Base-by-base conservation (phyloP, 179 eudicot species). In the Beta corolliflora region DNA sequence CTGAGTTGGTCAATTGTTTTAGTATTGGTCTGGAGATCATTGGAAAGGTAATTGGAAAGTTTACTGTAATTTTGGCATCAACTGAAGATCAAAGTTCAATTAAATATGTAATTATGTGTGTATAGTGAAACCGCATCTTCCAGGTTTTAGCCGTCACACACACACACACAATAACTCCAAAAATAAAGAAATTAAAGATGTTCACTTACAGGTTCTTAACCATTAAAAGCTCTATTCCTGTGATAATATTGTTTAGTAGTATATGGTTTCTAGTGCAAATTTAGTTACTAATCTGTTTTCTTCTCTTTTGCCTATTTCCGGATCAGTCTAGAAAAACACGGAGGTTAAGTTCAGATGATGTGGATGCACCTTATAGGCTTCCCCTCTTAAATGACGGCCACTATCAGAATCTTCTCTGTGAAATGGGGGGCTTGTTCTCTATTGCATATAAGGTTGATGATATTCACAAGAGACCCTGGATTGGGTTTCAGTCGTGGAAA, bases 401-500 rank as follows among this genome's bases (percentile, higher is more conserved):
- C 81, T 89, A 87, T 65, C 89, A 89, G 58, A 87, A 92, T 85
- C 87, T 91, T 71, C 95, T 95, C 45, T 94, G 97, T 81, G 99
- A 95, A 90, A 90, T 89, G 79, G 98, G 98, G 60, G 99, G 99
- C 83, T 86, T 95, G 95, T 93, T 93, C 77, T 85, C 99, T 50
- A 82, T 95, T 88, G 98, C 99, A 76, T 90, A 90, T 78, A 83
- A 89, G 77, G 88, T 92, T 77, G 99, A 93, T 83, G 89, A 91
- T 74, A 88, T 95, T 82, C 99, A 95, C 82, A 93, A 86, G 83
- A 86, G 93, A 76, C 97, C 97, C 5, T 95, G 99, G 99, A 94
- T 95, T 66, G 99, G 99, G 65, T 95, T 92, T 82, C 99, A 95
- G 82, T 93, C 99, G 73, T 95, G 99, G 99, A 93, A 88, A 83